A percentile compares a stretch with the other conserved stretches of the same genome.
phyloP scores from a whole-genome alignment of 768 basidiomycete species.

The Phlebiopsis flavidoalba region DNA sequence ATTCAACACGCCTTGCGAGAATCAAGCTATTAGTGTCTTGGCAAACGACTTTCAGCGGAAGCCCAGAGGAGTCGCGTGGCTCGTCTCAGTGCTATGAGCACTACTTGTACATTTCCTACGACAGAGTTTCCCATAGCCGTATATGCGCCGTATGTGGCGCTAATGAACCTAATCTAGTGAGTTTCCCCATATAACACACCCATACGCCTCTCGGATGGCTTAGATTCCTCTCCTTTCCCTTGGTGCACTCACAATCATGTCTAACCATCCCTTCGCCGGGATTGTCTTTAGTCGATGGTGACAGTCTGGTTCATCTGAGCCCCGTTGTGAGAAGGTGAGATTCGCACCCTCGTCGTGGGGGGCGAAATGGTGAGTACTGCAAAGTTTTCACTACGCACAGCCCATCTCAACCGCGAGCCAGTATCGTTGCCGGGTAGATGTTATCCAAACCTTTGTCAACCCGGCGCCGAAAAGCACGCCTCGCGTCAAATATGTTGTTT shows the following conservation, averaged over 20 bases:
- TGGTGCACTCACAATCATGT: neutral
- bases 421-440: constrained; percentile 12
- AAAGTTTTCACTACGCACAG: neutral
- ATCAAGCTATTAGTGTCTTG: no score
- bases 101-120: no score
- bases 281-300: neutral
- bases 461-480: constrained; percentile 22
- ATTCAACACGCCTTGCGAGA: no score
- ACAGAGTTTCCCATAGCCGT: neutral
- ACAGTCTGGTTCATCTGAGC: constrained; percentile 2
- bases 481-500: constrained; percentile 48
- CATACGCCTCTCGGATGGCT: neutral
- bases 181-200: neutral
- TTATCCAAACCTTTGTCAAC: constrained; percentile 11
- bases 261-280: neutral
- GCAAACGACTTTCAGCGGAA: no score
- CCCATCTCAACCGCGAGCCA: neutral
- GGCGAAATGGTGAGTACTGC: constrained; percentile 7
- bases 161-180: neutral
- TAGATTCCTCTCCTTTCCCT: neutral
- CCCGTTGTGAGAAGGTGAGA: constrained; percentile 10
- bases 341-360: constrained; percentile 3
- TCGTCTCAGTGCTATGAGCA: no score
- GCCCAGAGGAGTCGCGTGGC: no score
- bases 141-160: neutral